phyloP scores from a whole-genome alignment of 345 rosid species.

The Moringa oleifera region DNA sequence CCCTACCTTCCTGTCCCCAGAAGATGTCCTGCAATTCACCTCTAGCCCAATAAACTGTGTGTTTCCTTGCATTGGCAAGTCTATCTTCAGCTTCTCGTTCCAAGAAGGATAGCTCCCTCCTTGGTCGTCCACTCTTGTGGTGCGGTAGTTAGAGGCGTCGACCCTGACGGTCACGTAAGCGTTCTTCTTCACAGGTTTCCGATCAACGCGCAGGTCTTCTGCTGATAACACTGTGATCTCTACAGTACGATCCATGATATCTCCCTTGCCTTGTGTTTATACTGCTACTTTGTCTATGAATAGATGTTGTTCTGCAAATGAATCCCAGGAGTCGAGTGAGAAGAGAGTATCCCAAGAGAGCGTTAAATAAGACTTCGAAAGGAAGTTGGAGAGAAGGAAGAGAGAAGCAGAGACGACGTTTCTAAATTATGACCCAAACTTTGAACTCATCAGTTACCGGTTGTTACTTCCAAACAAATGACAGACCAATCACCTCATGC shows the following conservation, averaged over 20 bases:
- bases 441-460: too few species aligned
- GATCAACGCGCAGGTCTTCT: conserved; percentile 40
- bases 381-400: conserved; percentile 16
- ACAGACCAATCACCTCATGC: too few species aligned
- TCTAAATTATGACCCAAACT: too few species aligned
- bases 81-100: conserved; percentile 45
- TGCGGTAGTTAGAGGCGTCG: conserved; percentile 11
- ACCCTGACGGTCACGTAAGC: conserved; percentile 24
- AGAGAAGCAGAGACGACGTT: conserved; percentile 16
- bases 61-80: conserved; percentile 29
- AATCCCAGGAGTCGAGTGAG: background rate
- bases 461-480: too few species aligned
- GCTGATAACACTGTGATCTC: conserved; percentile 55
- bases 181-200: conserved; percentile 39
- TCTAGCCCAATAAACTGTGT: conserved; percentile 31
- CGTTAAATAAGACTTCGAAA: background rate
- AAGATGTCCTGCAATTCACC: conserved; percentile 30
- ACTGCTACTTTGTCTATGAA: too few species aligned
- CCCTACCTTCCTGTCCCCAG: conserved; percentile 35
- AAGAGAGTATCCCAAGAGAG: background rate
- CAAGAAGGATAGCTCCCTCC: conserved; percentile 54
- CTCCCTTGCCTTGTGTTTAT: too few species aligned
- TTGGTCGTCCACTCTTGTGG: conserved; percentile 19
- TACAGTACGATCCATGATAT: conserved; percentile 17
- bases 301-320: too few species aligned